Conservation (phyloP, 768 basidiomycete genomes). For the Agaricus sinodeliciosus region DNA sequence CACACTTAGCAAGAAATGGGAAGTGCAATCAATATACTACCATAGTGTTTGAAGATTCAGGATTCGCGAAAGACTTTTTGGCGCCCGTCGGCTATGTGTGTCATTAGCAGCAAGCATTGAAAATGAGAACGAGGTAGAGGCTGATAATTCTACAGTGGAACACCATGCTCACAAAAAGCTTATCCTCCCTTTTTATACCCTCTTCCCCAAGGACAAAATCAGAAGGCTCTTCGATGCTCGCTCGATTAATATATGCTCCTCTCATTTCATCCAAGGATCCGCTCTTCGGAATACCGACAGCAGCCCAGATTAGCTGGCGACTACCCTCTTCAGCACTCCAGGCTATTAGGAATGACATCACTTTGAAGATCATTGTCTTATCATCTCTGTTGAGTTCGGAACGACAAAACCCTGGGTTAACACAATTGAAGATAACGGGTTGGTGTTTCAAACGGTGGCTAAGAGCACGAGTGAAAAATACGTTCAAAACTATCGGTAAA, state of each 20-base stretch:
- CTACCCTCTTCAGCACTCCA: conserved; percentile 32
- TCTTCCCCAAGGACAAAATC: conserved; percentile 22
- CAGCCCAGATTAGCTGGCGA: conserved; percentile 26
- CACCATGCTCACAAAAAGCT: conserved; percentile 27
- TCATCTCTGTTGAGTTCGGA: conserved; percentile 24
- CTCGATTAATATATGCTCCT: conserved; percentile 23
- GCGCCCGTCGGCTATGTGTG: too few species aligned
- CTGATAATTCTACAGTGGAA: too few species aligned
- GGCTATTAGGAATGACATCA: conserved; percentile 20
- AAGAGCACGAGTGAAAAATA: conserved; percentile 34
- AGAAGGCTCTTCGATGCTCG: conserved; percentile 21
- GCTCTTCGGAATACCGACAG: conserved; percentile 17
- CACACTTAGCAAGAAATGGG: too few species aligned
- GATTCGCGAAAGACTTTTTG: too few species aligned
- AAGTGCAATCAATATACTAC: too few species aligned
- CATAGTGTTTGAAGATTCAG: too few species aligned
- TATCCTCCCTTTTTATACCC: conserved; percentile 19
- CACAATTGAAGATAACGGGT: conserved; percentile 27
- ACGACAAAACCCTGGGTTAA: conserved; percentile 39
- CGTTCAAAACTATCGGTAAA: conserved; percentile 29
- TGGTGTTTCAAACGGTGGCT: conserved; percentile 22
- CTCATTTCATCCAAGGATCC: conserved; percentile 10
- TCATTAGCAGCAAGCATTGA: too few species aligned
- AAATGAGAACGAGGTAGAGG: too few species aligned
- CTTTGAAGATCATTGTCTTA: background rate